These are phyloP conservation scores for Venturia effusa DNA, from an alignment of 2,329 filamentous ascomycete genomes.

Conservation along the genomic window DNA sequence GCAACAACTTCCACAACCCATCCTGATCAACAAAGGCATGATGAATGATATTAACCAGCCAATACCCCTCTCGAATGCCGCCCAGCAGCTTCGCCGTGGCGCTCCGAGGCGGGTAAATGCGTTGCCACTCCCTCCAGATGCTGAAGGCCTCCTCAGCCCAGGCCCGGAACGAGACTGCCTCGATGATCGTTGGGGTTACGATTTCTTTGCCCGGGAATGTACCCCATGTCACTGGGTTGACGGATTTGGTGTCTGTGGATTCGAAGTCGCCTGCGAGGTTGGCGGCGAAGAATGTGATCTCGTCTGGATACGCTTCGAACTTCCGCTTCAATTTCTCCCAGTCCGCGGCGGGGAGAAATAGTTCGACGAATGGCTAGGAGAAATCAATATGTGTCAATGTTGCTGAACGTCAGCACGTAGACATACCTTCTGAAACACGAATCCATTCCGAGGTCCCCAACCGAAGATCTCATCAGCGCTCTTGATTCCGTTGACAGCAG, in stretches of 20 bases:
- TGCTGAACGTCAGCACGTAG: slow-evolving; percentile 29
- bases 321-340: slow-evolving; percentile 57
- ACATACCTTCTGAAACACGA: slow-evolving; percentile 72
- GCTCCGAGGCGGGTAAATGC: slow-evolving; percentile 69
- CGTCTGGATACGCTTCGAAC: slow-evolving; percentile 50
- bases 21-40: slow-evolving; percentile 64
- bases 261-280: slow-evolving; percentile 70
- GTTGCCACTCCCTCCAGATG: slow-evolving; percentile 90
- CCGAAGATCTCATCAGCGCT: slow-evolving; percentile 73
- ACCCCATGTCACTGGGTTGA: slow-evolving; percentile 95
- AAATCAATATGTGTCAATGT: background rate
- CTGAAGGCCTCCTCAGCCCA: slow-evolving; percentile 95
- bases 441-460: slow-evolving; percentile 86
- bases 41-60: slow-evolving; percentile 86
- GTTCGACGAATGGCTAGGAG: slow-evolving; percentile 73
- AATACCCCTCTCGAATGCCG: slow-evolving; percentile 56
- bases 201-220: slow-evolving; percentile 94
- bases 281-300: slow-evolving; percentile 78
- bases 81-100: slow-evolving; percentile 63
- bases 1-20: slow-evolving; percentile 60
- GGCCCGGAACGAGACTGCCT: slow-evolving; percentile 83
- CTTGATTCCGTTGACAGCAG: slow-evolving; percentile 75
- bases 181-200: slow-evolving; percentile 90
- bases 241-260: slow-evolving; percentile 53
- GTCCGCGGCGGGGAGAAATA: slow-evolving; percentile 70